Percentiles rank a stretch among this genome's conserved stretches.
These are phyloP conservation scores for Epichloe gansuensis DNA, from an alignment of 2,329 filamentous ascomycete genomes.

Conservation along the genomic window DNA sequence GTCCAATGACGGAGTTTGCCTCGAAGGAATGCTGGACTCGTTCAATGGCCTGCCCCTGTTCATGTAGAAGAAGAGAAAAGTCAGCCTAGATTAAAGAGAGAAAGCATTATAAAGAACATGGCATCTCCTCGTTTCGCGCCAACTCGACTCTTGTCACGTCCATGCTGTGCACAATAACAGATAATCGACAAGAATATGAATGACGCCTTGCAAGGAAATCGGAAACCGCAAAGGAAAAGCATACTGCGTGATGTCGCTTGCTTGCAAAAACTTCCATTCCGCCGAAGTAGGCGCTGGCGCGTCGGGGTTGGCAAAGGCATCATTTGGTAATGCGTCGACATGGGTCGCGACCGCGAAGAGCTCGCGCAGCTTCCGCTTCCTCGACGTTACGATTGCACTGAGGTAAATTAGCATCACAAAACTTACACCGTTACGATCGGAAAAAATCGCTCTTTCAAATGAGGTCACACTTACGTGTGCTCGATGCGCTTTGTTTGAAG, in stretches of 20 bases:
- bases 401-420: slow-evolving; percentile 29
- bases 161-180: slow-evolving; percentile 1
- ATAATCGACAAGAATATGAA: slow-evolving; percentile 1
- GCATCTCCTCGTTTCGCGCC: background rate
- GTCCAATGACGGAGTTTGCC: slow-evolving; percentile 32
- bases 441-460: slow-evolving; percentile 35
- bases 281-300: slow-evolving; percentile 37
- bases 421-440: slow-evolving; percentile 33
- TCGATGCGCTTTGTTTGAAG: slow-evolving; percentile 52
- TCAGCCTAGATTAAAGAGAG: background rate
- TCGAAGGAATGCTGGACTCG: slow-evolving; percentile 39
- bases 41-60: slow-evolving; percentile 30
- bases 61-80: background rate
- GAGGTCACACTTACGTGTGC: slow-evolving; percentile 39
- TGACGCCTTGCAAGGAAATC: slow-evolving; percentile 8
- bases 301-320: slow-evolving; percentile 44
- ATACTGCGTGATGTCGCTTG: slow-evolving; percentile 47
- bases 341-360: slow-evolving; percentile 70
- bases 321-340: slow-evolving; percentile 46
- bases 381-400: slow-evolving; percentile 65
- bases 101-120: background rate
- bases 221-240: slow-evolving; percentile 19
- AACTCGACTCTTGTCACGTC: background rate
- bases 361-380: slow-evolving; percentile 83
- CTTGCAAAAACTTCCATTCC: slow-evolving; percentile 44